Evolutionary conservation across 345 rosid species (phyloP), one percentile per base, ranked within the genome.

Genomic region (Sonneratia alba): DNA sequence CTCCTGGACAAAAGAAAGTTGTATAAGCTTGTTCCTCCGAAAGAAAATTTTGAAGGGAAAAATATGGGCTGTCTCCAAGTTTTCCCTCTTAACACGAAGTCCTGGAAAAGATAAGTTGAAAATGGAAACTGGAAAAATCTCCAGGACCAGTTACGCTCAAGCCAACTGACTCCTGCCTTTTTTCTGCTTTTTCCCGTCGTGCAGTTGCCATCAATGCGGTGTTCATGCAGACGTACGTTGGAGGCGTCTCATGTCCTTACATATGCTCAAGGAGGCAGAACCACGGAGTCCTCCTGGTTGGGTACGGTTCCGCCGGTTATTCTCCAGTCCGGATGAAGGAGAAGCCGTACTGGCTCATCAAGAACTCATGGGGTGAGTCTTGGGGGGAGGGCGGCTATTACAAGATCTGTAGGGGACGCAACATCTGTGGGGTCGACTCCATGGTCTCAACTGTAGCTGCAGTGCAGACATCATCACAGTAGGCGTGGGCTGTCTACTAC

Each of bases 381-480:
- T 93, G 97, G 97, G 98, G 98, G 49, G 98, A 94, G 87, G 82
- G 74, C 1, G 97, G 98, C 27, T 94, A 32, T 76, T 94, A 94
- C 85, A 90, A 87, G 76, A 90, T 94, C 79, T 94, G 98, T 88
- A 83, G 81, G 75, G 97, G 97, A 37, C 91, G 92, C 77, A 92
- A 95, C 72, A 74, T 95, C 45, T 95, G 99, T 57, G 97, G 99
- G 1, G 97, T 92, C 0, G 97, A 95, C 77, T 90, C 97, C 69
- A 84, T 94, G 87, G 98, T 94, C 61, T 90, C 98, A 13, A 85
- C 97, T 1, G 97, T 94, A 64, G 61, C 68, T 66, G 97, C 98
- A 12, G 74, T 85, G 61, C 78, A 71, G 51, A 75, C 86, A 11
- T 16, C 71, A 37, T 66, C 70, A 21, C 8, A 76, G 36, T 84